phyloP scores from a whole-genome alignment of 495 filamentous ascomycete genomes.

The Penicillium antarcticum region DNA sequence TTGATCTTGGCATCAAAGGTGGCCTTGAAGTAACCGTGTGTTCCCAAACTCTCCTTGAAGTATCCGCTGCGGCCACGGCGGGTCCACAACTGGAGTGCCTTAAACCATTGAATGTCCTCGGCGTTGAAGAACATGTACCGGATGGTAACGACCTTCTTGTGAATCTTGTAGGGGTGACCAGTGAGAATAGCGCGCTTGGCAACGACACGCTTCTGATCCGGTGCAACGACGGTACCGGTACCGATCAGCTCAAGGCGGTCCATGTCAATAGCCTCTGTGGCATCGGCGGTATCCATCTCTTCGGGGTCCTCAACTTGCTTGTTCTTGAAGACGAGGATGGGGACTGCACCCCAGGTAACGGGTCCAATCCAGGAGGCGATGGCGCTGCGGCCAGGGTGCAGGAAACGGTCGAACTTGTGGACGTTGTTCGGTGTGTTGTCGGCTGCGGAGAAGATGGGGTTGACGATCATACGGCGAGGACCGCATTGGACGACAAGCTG shows the following conservation, averaged over 20 bases:
- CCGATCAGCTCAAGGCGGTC: slow-evolving; percentile 66
- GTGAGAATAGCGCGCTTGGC: slow-evolving; percentile 94
- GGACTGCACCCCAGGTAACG: slow-evolving; percentile 87
- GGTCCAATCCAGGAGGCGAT: slow-evolving; percentile 88
- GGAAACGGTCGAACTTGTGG: slow-evolving; percentile 91
- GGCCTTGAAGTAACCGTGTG: slow-evolving; percentile 98
- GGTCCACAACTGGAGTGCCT: slow-evolving; percentile 92
- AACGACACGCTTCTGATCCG: slow-evolving; percentile 75
- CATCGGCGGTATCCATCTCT: slow-evolving; percentile 36
- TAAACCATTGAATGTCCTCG: slow-evolving; percentile 95
- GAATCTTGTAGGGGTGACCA: slow-evolving; percentile 96
- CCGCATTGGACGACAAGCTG: slow-evolving; percentile 87
- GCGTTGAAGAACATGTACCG: slow-evolving; percentile 99
- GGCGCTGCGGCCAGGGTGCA: slow-evolving; percentile 87
- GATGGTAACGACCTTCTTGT: slow-evolving; percentile 92
- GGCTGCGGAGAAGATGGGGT: slow-evolving; percentile 80
- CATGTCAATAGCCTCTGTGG: slow-evolving; percentile 20
- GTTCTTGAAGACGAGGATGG: slow-evolving; percentile 78
- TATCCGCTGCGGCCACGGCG: slow-evolving; percentile 81
- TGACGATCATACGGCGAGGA: slow-evolving; percentile 78
- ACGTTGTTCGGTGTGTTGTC: slow-evolving; percentile 91
- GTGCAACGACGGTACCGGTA: slow-evolving; percentile 79
- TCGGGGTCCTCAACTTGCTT: slow-evolving; percentile 36
- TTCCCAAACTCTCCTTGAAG: slow-evolving; percentile 91
- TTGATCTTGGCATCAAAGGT: slow-evolving; percentile 95